These are phyloP conservation scores for Fomitopsis betulina DNA, from an alignment of 1,284 basidiomycete species.

Conservation along the genomic window DNA sequence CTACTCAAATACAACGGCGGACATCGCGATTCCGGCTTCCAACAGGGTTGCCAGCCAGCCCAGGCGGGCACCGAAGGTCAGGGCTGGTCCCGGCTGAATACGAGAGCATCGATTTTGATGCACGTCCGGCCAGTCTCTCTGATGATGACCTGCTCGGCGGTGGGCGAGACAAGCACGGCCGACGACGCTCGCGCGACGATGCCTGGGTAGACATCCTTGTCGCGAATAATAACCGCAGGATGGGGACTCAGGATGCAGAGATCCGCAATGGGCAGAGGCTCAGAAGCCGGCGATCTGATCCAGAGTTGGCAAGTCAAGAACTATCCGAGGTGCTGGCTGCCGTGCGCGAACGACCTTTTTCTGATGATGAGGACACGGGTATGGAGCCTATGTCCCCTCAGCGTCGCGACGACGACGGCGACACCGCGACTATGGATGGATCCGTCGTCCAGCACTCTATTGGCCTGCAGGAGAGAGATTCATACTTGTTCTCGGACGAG, in stretches of 20 bases:
- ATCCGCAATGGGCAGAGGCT: constrained; percentile 28
- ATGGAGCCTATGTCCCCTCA: constrained; percentile 30
- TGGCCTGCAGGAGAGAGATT: constrained; percentile 10
- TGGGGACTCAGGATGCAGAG: constrained; percentile 56
- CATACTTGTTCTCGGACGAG: constrained; percentile 25
- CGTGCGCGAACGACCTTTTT: constrained; percentile 50
- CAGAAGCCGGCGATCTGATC: constrained; percentile 47
- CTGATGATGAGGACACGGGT: constrained; percentile 40
- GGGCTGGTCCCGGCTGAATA: constrained; percentile 60
- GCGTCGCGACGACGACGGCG: constrained; percentile 10
- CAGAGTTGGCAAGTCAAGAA: constrained; percentile 68
- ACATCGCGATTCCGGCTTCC: constrained; percentile 55
- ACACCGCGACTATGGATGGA: constrained; percentile 20
- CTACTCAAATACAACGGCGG: constrained; percentile 19
- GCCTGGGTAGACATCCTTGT: constrained; percentile 86
- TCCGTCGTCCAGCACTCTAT: constrained; percentile 12
- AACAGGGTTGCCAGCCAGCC: constrained; percentile 45
- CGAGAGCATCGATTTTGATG: constrained; percentile 70
- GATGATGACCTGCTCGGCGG: constrained; percentile 46
- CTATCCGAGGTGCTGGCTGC: constrained; percentile 65
- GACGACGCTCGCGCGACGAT: constrained; percentile 58
- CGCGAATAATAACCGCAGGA: constrained; percentile 52
- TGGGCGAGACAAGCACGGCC: constrained; percentile 39
- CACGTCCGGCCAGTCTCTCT: constrained; percentile 60
- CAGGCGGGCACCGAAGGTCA: constrained; percentile 36